Conservation (phyloP, 345 rosid species). For the Eutrema heterophyllum region DNA sequence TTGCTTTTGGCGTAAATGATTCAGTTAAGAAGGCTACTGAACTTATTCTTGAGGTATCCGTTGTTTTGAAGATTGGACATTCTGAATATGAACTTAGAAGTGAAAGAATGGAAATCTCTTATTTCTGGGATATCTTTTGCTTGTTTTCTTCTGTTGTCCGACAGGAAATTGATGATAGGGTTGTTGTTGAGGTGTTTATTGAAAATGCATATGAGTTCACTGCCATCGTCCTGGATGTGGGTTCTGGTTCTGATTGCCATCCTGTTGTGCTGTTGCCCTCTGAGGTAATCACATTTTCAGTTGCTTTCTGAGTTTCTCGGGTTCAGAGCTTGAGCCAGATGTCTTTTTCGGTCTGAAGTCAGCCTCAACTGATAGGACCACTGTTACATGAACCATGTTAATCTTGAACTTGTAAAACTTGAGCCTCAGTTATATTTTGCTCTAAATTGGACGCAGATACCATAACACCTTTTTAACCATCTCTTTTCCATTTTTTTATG, state of each 20-base stretch:
- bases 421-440: not conserved
- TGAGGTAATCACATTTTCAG: conserved; percentile 50
- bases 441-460: not conserved
- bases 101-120: not conserved
- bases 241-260: conserved; percentile 60
- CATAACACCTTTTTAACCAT: not conserved
- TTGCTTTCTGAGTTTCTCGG: conserved; percentile 2
- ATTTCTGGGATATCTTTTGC: not conserved
- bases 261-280: conserved; percentile 86
- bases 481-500: not conserved
- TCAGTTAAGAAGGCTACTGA: conserved; percentile 65
- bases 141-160: conserved; percentile 5
- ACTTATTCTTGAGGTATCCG: conserved; percentile 63
- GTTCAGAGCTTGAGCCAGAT: not conserved
- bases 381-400: not conserved
- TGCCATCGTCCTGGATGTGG: conserved; percentile 89
- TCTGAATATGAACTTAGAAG: not conserved
- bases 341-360: not conserved
- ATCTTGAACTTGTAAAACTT: not conserved
- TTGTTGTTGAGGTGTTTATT: conserved; percentile 73
- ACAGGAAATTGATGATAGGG: conserved; percentile 82
- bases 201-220: conserved; percentile 91
- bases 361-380: not conserved
- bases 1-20: conserved; percentile 82
- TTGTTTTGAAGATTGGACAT: not conserved